phyloP scores from a whole-genome alignment of 441 rosid genomes.

The Croton setiger region DNA sequence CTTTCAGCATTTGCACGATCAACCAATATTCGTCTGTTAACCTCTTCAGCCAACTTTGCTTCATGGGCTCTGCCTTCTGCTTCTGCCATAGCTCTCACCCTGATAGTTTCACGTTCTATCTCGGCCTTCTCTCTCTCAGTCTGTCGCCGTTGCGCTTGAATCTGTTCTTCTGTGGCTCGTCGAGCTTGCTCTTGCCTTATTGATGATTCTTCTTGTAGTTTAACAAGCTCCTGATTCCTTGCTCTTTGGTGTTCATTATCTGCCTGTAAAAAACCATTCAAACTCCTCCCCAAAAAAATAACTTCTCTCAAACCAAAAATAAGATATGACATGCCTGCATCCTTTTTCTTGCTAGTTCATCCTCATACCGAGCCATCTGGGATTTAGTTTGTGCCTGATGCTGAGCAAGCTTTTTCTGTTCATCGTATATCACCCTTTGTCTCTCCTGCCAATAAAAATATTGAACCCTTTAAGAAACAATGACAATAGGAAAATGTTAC shows the following conservation, averaged over 20 bases:
- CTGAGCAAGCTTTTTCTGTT: conserved; percentile 83
- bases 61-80: conserved; percentile 99
- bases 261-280: conserved; percentile 47
- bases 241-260: conserved; percentile 84
- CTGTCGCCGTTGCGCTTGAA: conserved; percentile 86
- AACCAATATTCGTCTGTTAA: conserved; percentile 76
- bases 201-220: conserved; percentile 89
- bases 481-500: no score
- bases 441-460: conserved; percentile 61
- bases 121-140: conserved; percentile 98
- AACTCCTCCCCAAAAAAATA: conserved; percentile 16
- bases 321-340: conserved; percentile 70
- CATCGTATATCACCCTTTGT: conserved; percentile 87
- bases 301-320: conserved; percentile 11
- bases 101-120: conserved; percentile 95
- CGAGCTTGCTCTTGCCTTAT: conserved; percentile 93
- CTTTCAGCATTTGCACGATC: conserved; percentile 98
- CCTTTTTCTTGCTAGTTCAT: conserved; percentile 94
- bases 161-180: conserved; percentile 93
- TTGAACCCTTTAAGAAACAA: conserved; percentile 9
- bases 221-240: conserved; percentile 93
- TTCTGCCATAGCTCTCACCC: conserved; percentile 90
- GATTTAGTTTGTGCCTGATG: conserved; percentile 95
- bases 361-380: conserved; percentile 92
- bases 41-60: conserved; percentile 93